These are phyloP conservation scores for Phyllosticta capitalensis DNA, from an alignment of 2,329 filamentous ascomycete species.

Conservation along the genomic window DNA sequence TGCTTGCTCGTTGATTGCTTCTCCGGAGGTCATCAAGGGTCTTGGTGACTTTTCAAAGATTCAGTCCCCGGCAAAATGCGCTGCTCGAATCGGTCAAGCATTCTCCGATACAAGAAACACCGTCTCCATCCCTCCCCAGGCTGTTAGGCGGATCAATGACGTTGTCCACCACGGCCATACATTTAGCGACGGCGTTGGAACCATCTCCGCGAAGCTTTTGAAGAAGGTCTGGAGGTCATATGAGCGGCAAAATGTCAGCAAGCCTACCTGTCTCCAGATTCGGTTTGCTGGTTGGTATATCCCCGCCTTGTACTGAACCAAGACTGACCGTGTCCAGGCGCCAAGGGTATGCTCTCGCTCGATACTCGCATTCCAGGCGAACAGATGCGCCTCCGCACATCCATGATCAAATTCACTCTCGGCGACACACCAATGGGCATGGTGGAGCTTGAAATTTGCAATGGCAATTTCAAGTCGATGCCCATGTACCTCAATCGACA, in stretches of 20 bases:
- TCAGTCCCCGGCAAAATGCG: constrained; percentile 46
- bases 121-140: constrained; percentile 36
- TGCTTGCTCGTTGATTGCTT: constrained; percentile 19
- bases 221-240: constrained; percentile 50
- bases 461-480: constrained; percentile 56
- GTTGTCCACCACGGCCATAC: constrained; percentile 47
- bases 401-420: constrained; percentile 66
- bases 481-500: constrained; percentile 66
- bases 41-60: constrained; percentile 45
- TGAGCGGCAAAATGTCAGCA: constrained; percentile 29
- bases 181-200: constrained; percentile 76
- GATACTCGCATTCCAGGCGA: constrained; percentile 52
- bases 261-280: constrained; percentile 64
- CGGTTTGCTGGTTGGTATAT: constrained; percentile 48
- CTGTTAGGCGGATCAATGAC: constrained; percentile 31
- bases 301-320: background rate
- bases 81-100: constrained; percentile 52
- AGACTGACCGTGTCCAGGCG: constrained; percentile 33
- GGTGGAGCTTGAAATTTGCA: constrained; percentile 60
- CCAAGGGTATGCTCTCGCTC: constrained; percentile 69
- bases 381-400: constrained; percentile 53
- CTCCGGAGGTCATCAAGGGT: constrained; percentile 33
- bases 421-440: constrained; percentile 25
- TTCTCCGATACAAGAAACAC: constrained; percentile 67
- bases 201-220: constrained; percentile 53